Conservation (phyloP, 495 filamentous ascomycete genomes). For the Penicillium goetzii region DNA sequence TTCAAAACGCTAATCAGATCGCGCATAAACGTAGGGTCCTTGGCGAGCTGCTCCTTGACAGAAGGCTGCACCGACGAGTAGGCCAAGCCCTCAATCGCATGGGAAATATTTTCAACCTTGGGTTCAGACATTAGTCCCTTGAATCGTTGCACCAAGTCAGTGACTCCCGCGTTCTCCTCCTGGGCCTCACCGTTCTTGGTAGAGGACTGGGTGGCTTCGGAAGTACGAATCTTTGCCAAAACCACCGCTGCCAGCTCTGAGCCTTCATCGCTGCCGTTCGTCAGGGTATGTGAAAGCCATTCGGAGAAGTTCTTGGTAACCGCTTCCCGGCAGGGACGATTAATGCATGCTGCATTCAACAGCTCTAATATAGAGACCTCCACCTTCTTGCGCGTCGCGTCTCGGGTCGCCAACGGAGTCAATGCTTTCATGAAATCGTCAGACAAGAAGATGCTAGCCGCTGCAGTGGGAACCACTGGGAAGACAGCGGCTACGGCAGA, state of each 20-base stretch:
- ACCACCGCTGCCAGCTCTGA: constrained; percentile 82
- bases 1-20: constrained; percentile 66
- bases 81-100: constrained; percentile 89
- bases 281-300: constrained; percentile 81
- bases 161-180: constrained; percentile 58
- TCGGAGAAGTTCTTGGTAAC: constrained; percentile 78
- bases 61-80: constrained; percentile 82
- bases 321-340: constrained; percentile 73
- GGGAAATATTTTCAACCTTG: constrained; percentile 58
- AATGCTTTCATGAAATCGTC: constrained; percentile 77
- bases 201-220: constrained; percentile 45
- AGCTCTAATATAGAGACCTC: constrained; percentile 84
- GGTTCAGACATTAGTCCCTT: constrained; percentile 71
- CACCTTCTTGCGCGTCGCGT: constrained; percentile 74
- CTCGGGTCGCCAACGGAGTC: constrained; percentile 69
- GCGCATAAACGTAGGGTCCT: constrained; percentile 66
- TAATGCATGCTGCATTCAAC: constrained; percentile 87
- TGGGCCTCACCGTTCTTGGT: constrained; percentile 45
- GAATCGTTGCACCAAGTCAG: constrained; percentile 77
- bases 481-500: constrained; percentile 87
- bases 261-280: constrained; percentile 63
- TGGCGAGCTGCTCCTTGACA: constrained; percentile 77
- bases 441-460: constrained; percentile 75
- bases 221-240: constrained; percentile 70
- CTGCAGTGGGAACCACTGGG: constrained; percentile 73